A percentile compares a stretch with the other conserved stretches of the same genome.
These are phyloP conservation scores for Monosporascus sp. DNA, from an alignment of 2,329 filamentous ascomycete species.

Conservation along the genomic window DNA sequence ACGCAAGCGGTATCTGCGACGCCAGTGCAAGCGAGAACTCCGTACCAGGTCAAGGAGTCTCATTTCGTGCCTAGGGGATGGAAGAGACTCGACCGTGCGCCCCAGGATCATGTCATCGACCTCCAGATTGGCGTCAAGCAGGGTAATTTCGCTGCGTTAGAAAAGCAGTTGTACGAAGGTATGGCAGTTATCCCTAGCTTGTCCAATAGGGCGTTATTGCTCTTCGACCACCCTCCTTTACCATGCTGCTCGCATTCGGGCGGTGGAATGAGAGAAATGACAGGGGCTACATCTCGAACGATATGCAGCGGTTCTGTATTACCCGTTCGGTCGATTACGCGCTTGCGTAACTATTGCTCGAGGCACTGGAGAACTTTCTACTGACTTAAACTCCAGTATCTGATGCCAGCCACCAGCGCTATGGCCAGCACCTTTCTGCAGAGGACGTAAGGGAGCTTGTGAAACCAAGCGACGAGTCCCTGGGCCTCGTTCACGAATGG, in stretches of 20 bases:
- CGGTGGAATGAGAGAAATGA: background rate
- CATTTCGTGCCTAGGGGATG: conserved; percentile 48
- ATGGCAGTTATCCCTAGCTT: background rate
- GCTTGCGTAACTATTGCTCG: too few species aligned
- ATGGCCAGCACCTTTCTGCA: conserved; percentile 48
- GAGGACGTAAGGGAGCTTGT: conserved; percentile 49
- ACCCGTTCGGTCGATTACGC: too few species aligned
- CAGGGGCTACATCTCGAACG: too few species aligned
- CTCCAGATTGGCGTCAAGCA: conserved; percentile 57
- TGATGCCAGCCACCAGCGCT: conserved; percentile 46
- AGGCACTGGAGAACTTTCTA: background rate
- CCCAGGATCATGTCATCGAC: conserved; percentile 43
- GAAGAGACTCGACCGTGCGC: conserved; percentile 41
- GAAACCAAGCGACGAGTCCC: conserved; percentile 45
- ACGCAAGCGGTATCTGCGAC: conserved; percentile 17
- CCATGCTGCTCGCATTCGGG: background rate
- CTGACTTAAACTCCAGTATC: conserved; percentile 34
- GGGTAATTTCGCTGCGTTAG: conserved; percentile 48
- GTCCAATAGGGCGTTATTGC: too few species aligned
- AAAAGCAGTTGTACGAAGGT: conserved; percentile 43
- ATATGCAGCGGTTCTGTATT: too few species aligned
- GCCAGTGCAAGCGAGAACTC: conserved; percentile 19
- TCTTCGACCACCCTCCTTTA: too few species aligned
- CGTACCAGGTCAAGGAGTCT: conserved; percentile 45
- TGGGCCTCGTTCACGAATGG: conserved; percentile 50